Evolutionary conservation across 2,329 filamentous ascomycete genomes (phyloP), one percentile per base, ranked within the genome.

Genomic region (Calonectria pseudoturangicola): DNA sequence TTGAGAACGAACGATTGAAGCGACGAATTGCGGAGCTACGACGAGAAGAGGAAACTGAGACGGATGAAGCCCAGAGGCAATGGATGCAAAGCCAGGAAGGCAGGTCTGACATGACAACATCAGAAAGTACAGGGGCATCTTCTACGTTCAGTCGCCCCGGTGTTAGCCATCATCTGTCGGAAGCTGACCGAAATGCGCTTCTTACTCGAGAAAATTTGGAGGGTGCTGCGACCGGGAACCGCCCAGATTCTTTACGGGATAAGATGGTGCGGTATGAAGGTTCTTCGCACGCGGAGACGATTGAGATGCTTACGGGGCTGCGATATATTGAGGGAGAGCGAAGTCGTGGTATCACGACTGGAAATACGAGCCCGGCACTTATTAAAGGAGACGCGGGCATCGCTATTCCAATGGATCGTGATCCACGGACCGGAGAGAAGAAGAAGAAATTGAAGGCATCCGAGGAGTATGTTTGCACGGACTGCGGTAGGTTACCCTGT

Each of bases 401-500:
- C 73, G 93, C 94, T 9, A 97, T 97, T 65, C 92, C 95, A 0
- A 85, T 94, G 41, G 95, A 98, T 76, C 92, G 95, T 74, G 95
- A 97, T 72, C 89, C 90, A 16, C 88, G 93, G 62, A 89, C 89
- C 15, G 92, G 90, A 0, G 93, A 95, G 73, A 96, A 98, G 84
- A 97, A 97, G 87, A 94, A 94, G 87, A 98, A 98, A 83, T 87
- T 95, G 58, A 98, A 98, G 83, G 89, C 91, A 28, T 89, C 90
- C 1, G 92, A 98, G 81, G 96, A 98, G 87, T 98, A 98, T 82
- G 95, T 98, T 45, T 98, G 96, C 84, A 96, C 95, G 1, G 96
- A 98, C 83, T 98, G 96, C 85, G 96, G 96, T 87, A 86, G 75
- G 89, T 86, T 65, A 54, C 54, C 63, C 16, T 41, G 36, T 27